Conservation (phyloP, 768 basidiomycete species). For the Pleurotus eryngii region DNA sequence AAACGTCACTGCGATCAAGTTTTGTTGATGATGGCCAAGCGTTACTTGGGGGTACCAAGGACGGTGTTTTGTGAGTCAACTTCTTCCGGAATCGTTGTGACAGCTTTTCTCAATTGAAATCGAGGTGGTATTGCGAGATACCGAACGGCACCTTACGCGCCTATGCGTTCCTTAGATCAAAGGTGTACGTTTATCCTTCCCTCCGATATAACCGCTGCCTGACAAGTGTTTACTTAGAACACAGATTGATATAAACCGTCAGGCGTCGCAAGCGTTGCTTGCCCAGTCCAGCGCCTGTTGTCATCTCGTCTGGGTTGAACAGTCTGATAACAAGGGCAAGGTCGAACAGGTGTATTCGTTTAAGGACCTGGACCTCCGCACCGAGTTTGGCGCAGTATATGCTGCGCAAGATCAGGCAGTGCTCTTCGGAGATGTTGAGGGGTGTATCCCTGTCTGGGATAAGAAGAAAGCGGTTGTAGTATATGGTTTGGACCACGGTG, state of each 20-base stretch:
- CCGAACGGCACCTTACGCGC: conserved; percentile 65
- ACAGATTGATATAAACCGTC: conserved; percentile 45
- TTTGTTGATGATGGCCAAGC: conserved; percentile 64
- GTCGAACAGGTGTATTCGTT: conserved; percentile 51
- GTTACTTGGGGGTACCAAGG: conserved; percentile 65
- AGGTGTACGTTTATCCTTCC: neutral
- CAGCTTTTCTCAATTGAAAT: conserved; percentile 6
- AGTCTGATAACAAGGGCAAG: conserved; percentile 47
- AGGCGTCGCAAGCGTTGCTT: conserved; percentile 49
- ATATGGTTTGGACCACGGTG: conserved; percentile 59
- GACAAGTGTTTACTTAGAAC: neutral
- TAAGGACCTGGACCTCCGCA: conserved; percentile 34
- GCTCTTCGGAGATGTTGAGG: conserved; percentile 53
- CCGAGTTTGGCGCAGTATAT: conserved; percentile 50
- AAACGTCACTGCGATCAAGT: conserved; percentile 61
- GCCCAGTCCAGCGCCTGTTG: conserved; percentile 48
- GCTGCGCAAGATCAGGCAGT: conserved; percentile 49
- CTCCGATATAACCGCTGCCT: neutral
- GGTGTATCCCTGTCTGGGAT: conserved; percentile 63
- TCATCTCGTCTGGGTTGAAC: conserved; percentile 47
- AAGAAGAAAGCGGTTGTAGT: conserved; percentile 47
- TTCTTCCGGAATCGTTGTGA: neutral
- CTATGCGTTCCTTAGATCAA: conserved; percentile 53
- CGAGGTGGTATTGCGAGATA: conserved; percentile 66
- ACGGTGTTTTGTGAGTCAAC: conserved; percentile 60